Base-by-base conservation (phyloP, 23 red algal genomes). In the Cyanidioschyzon merolae region DNA sequence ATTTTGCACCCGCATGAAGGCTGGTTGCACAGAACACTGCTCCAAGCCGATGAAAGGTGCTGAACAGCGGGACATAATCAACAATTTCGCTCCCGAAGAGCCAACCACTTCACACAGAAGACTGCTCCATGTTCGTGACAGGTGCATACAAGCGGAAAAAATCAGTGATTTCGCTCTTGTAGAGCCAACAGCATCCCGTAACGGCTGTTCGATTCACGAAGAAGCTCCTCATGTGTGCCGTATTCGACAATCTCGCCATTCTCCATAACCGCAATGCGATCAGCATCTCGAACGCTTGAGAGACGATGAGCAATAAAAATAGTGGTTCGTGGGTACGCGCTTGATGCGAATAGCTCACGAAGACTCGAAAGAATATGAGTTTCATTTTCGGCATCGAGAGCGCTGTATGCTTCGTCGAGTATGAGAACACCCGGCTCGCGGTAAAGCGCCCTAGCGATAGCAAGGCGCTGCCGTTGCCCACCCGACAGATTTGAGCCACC, bases 201-300 rank as follows among this genome's bases (percentile, higher is more conserved):
- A 3, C 80, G 80, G 2, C 93, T 88, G 24, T 85, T 71, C 7
- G 80, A 35, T 1, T 58, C 74, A 12, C 54, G 45, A 58, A 98
- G 39, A 34, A 98, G 84, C 16, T 81, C 80, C 29, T 76, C 68
- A 58, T 98, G 88, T 1, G 86, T 82, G 35, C 94, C 94, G 17
- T 37, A 37, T 74, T 98, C 94, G 17, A 89, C 89, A 35, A 98
- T 41, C 12, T 36, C 2, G 1, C 94, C 94, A 32, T 88, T 80
- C 34, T 98, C 84, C n/a, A 98, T 54, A 1, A 98, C 94, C 21
- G 85, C 83, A 24, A 98, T 98, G 27, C 79, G 58, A 79, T 91
- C 86, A 12, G 94, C 94, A 41, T 98, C 59, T 17, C 83, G 79
- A 38, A 98, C 86, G 15, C 87, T 98, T 38, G 79, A 80, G 63